phyloP scores from a whole-genome alignment of 768 basidiomycete genomes.

The Leucogyrophana mollusca region DNA sequence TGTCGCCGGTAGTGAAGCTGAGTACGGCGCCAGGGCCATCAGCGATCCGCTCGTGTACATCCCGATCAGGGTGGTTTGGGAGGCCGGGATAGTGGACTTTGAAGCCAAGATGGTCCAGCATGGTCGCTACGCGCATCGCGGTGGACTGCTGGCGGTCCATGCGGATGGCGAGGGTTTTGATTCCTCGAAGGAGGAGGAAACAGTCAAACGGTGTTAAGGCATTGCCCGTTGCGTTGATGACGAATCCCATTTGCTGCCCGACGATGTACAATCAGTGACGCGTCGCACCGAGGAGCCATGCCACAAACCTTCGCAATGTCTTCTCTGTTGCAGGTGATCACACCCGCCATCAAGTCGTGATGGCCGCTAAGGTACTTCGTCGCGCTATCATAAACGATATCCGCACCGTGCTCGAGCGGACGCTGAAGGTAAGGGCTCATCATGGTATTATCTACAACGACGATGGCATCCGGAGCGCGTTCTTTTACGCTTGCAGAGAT shows the following conservation, averaged over 20 bases:
- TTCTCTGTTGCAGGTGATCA: conserved; percentile 88
- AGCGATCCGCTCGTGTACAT: conserved; percentile 89
- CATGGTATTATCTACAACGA: conserved; percentile 98
- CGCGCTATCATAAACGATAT: conserved; percentile 96
- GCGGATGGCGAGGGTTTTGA: conserved; percentile 93
- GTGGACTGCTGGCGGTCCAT: conserved; percentile 93
- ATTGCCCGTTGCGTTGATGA: conserved; percentile 92
- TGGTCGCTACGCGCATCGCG: conserved; percentile 80
- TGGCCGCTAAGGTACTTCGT: conserved; percentile 98
- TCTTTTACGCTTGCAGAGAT: conserved; percentile 86
- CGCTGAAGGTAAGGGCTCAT: conserved; percentile 98
- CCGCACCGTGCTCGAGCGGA: conserved; percentile 93
- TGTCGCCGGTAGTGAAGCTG: conserved; percentile 92
- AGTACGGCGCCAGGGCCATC: conserved; percentile 91
- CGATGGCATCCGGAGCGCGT: conserved; percentile 72
- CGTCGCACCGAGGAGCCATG: neutral
- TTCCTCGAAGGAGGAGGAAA: conserved; percentile 92
- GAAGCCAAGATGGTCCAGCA: conserved; percentile 85
- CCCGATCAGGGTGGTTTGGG: conserved; percentile 73
- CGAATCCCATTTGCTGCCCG: conserved; percentile 78
- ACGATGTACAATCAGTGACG: neutral
- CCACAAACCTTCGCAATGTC: conserved; percentile 77
- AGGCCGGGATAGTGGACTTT: conserved; percentile 92
- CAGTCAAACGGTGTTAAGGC: conserved; percentile 94
- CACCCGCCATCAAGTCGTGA: conserved; percentile 98